Evolutionary conservation across 1,139 yeast genomes (phyloP).

Genomic region (Pneumocystis jirovecii): DNA sequence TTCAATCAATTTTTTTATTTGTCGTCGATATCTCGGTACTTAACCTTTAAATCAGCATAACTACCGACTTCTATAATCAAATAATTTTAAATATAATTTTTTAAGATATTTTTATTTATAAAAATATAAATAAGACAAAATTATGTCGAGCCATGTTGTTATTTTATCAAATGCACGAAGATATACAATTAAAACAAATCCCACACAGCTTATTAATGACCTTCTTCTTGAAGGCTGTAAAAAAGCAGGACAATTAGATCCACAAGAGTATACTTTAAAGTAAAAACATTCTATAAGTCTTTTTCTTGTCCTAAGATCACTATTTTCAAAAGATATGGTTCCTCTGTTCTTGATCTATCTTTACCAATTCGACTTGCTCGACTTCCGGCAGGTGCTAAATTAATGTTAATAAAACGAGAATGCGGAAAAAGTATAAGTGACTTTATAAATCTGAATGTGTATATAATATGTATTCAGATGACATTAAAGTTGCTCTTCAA

Average conservation of each 20-base stretch:
- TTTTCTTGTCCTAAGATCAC: not conserved
- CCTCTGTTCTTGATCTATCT: slow-evolving; percentile 10
- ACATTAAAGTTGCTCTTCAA: slow-evolving; percentile 7
- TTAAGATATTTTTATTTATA: not conserved
- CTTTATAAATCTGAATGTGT: not conserved
- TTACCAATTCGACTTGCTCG: slow-evolving; percentile 11
- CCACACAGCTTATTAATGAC: slow-evolving; percentile 8
- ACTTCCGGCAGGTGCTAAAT: slow-evolving; percentile 12
- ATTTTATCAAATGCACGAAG: slow-evolving; percentile 6
- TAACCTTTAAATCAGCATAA: not conserved
- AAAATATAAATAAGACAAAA: not conserved
- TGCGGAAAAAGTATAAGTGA: not conserved
- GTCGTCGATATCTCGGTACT: not conserved
- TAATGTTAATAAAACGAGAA: slow-evolving; percentile 1
- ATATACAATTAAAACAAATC: slow-evolving; percentile 6
- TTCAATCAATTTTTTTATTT: not conserved
- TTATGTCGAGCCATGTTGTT: slow-evolving; percentile 6
- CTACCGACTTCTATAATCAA: no score
- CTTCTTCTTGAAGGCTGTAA: slow-evolving; percentile 10
- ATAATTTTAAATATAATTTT: not conserved
- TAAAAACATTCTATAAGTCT: not conserved
- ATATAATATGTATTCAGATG: not conserved
- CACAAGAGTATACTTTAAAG: slow-evolving; percentile 3
- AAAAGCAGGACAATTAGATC: slow-evolving; percentile 5
- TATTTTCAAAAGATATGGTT: slow-evolving; percentile 1